These are phyloP conservation scores for Pugionium cornutum DNA, from an alignment of 345 rosid species.

Conservation along the genomic window DNA sequence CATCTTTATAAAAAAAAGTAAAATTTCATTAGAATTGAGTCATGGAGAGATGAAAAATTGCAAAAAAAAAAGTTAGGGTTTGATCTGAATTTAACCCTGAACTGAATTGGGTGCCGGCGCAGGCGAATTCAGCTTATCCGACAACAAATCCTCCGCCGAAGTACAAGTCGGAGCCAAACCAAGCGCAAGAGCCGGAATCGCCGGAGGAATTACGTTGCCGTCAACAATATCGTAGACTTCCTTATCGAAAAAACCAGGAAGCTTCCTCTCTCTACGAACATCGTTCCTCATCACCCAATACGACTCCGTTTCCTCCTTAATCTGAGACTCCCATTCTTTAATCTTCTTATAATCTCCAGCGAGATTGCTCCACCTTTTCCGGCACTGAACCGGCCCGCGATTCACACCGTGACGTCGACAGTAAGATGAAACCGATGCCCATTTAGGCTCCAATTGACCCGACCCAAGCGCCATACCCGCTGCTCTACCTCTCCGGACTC, in stretches of 20 bases:
- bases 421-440: slow-evolving; percentile 93
- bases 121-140: slow-evolving; percentile 52
- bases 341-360: slow-evolving; percentile 98
- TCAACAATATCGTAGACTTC: slow-evolving; percentile 90
- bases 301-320: slow-evolving; percentile 73
- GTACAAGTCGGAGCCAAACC: slow-evolving; percentile 46
- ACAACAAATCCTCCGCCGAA: slow-evolving; percentile 57
- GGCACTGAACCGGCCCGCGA: slow-evolving; percentile 98
- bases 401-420: slow-evolving; percentile 87
- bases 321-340: slow-evolving; percentile 82
- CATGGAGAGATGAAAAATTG: neutral
- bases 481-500: slow-evolving; percentile 74
- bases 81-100: slow-evolving; percentile 40
- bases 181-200: slow-evolving; percentile 41
- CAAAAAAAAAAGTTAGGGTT: neutral
- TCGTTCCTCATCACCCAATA: slow-evolving; percentile 98
- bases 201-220: slow-evolving; percentile 45
- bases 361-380: slow-evolving; percentile 95
- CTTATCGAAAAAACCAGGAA: slow-evolving; percentile 93
- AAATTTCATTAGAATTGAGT: slow-evolving; percentile 8
- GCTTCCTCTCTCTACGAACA: slow-evolving; percentile 71
- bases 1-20: slow-evolving; percentile 6
- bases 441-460: slow-evolving; percentile 81
- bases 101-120: slow-evolving; percentile 41
- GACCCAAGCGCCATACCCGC: slow-evolving; percentile 68